Evolutionary conservation across 768 basidiomycete genomes (phyloP).

Genomic region (Leccinum uliginosum): DNA sequence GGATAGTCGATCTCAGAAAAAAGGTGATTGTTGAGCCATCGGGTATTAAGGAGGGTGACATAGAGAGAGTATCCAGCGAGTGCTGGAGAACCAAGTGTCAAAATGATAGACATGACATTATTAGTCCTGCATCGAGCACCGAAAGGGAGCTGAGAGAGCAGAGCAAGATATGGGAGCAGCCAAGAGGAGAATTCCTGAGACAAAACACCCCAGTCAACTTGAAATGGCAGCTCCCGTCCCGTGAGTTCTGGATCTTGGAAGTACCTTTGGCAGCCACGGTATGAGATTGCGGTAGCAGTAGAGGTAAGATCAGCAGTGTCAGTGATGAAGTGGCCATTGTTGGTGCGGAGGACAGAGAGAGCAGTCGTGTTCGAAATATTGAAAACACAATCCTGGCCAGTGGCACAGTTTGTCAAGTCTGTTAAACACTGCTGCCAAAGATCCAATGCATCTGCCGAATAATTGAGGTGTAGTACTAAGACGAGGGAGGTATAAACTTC

Average conservation of each 20-base stretch:
- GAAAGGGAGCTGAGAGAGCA: conserved; percentile 47
- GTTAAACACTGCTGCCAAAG: conserved; percentile 13
- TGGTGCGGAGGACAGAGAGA: conserved; percentile 15
- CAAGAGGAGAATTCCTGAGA: conserved; percentile 39
- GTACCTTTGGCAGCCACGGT: not conserved
- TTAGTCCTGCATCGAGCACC: conserved; percentile 36
- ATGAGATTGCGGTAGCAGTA: conserved; percentile 11
- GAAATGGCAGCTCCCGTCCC: conserved; percentile 7
- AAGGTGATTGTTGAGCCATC: conserved; percentile 35
- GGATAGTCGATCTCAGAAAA: conserved; percentile 31
- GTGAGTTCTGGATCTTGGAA: not conserved
- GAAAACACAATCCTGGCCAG: not conserved
- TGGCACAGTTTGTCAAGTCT: conserved; percentile 1
- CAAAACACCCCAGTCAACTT: conserved; percentile 9
- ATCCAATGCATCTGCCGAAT: conserved; percentile 1
- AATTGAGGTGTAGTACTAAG: not conserved
- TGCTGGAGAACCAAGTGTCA: conserved; percentile 41
- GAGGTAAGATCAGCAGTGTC: not conserved
- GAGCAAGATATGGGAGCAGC: conserved; percentile 46
- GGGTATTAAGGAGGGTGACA: conserved; percentile 40
- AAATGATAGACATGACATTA: conserved; percentile 40
- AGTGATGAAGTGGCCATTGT: not conserved
- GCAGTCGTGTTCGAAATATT: conserved; percentile 6
- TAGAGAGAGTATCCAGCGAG: conserved; percentile 44
- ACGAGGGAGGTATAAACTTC: conserved; percentile 1